These are phyloP conservation scores for Fusarium denticulatum DNA, from an alignment of 2,329 filamentous ascomycete genomes.

Conservation along the genomic window DNA sequence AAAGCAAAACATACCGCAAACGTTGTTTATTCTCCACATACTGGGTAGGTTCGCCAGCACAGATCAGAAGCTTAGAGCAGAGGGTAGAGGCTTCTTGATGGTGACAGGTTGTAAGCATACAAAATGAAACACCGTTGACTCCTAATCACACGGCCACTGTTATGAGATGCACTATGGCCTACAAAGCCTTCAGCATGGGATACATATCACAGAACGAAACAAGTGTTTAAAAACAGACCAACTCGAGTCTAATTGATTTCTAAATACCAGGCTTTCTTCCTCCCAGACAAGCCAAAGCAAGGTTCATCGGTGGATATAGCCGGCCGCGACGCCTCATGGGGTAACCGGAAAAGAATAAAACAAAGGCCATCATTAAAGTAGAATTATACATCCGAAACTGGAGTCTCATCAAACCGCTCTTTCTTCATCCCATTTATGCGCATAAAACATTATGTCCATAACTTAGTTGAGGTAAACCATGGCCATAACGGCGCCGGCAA, in stretches of 20 bases:
- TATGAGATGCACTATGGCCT: rapidly evolving
- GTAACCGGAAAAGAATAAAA: constrained; percentile 44
- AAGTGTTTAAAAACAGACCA: constrained; percentile 22
- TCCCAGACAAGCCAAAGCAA: constrained; percentile 34
- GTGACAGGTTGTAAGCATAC: background rate
- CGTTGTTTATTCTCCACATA: constrained; percentile 19
- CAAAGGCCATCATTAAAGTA: constrained; percentile 43
- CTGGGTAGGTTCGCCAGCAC: background rate
- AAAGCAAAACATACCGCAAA: background rate
- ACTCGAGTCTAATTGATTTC: constrained; percentile 36
- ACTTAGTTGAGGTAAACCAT: constrained; percentile 48
- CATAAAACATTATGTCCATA: constrained; percentile 33
- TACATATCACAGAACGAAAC: background rate
- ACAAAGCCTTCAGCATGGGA: background rate
- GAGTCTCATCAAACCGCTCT: constrained; percentile 40
- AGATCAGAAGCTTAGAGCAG: background rate
- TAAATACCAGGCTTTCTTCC: constrained; percentile 41
- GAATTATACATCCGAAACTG: constrained; percentile 41
- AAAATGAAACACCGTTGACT: background rate
- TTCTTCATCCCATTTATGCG: constrained; percentile 22
- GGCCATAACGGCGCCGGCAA: constrained; percentile 49
- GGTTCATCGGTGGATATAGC: constrained; percentile 35
- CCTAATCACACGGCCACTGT: background rate
- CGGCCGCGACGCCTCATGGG: constrained; percentile 41
- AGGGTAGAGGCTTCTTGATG: background rate